A percentile compares a stretch with the other conserved stretches of the same genome.
Conservation (phyloP, 2,329 filamentous ascomycete genomes). For the Talaromyces sp. region DNA sequence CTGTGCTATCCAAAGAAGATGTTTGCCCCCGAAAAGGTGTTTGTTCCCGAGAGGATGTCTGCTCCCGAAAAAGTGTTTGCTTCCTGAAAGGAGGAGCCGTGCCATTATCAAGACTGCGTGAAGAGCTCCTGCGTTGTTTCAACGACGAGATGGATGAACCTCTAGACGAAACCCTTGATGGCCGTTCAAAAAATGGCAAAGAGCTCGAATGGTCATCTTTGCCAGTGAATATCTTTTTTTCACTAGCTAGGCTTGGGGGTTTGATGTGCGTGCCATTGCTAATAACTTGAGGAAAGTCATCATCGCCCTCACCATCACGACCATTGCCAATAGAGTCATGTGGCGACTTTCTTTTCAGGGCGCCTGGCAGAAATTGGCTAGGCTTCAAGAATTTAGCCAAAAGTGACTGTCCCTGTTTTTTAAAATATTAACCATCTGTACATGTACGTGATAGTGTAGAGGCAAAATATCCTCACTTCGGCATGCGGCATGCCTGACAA, state of each 20-base stretch:
- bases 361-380: not conserved
- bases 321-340: not conserved
- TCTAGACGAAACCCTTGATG: not conserved
- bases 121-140: not conserved
- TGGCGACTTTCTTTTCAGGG: conserved; percentile 6
- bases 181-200: not conserved
- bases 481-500: not conserved
- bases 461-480: not conserved
- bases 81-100: not conserved
- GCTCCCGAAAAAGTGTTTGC: not conserved
- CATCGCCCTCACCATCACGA: not conserved
- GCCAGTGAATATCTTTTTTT: not conserved
- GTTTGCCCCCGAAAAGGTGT: not conserved
- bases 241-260: not conserved
- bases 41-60: too few relatives aligned
- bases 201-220: not conserved
- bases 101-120: not conserved
- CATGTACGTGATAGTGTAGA: too few relatives aligned
- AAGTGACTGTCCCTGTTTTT: not conserved
- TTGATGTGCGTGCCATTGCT: not conserved
- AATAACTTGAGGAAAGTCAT: not conserved
- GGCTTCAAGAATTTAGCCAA: not conserved
- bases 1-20: not conserved
- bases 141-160: not conserved
- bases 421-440: not conserved